Base-by-base conservation (phyloP, 129 eudicot genomes). In the Tagetes patula region DNA sequence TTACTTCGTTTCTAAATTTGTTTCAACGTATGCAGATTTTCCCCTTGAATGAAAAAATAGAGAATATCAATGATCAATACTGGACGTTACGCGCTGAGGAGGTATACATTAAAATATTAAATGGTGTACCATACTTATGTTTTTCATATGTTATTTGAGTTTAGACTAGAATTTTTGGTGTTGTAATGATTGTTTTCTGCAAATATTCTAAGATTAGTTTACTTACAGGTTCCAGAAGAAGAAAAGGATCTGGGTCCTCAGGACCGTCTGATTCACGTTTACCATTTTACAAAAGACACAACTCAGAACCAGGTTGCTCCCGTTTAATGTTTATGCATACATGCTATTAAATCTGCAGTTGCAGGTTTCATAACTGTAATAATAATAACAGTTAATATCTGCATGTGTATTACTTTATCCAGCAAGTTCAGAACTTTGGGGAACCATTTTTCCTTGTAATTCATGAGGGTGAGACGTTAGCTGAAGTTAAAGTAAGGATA, bases 31-130 rank as follows among this genome's bases (percentile, higher is more conserved):
- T 78, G 76, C 89, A 92, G 97, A 85, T 92, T 66, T 89, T 87
- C 75, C 89, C 91, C 5, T 79, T 82, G 42, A 79, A 63, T 70
- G 97, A 92, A 70, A 89, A 85, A 81, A 89, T 92, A 13, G 96
- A 87, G 77, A 83, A 83, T 77, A 87, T 92, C 8, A 92, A 89
- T 80, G 97, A 92, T 72, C 96, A 83, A 62, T 92, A 85, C 81
- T 89, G 90, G 96, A 87, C 96, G 6, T 72, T 92, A 77, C 93
- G 96, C n/a, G 97, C 96, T 72, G 97, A 92, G 77, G 97, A 92
- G 97, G 97, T 89, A 74, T 76, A 73, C 71, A 38, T 52, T 53
- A 8, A 73, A 39, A 20, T 20, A 20, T 20, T 20, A 20, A 20
- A 20, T 20, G 34, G 40, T 53, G 4, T 46, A 36, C 40, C 47